Percentiles rank a stretch among this genome's conserved stretches.
phyloP scores from a whole-genome alignment of 1,284 basidiomycete genomes.

The Rhizopogon parksii region DNA sequence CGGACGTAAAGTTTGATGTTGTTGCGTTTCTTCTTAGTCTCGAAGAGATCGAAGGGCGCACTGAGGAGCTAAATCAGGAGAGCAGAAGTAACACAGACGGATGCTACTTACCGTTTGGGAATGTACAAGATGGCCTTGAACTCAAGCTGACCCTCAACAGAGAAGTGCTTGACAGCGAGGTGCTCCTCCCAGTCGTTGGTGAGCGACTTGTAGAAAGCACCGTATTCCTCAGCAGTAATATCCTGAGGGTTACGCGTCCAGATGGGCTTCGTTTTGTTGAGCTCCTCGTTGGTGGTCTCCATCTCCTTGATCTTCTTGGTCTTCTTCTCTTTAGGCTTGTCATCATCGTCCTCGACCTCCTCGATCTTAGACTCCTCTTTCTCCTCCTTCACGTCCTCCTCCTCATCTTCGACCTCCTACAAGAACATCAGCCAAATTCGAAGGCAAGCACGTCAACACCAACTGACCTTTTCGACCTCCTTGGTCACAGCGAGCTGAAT shows the following conservation, averaged over 20 bases:
- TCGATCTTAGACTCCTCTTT: constrained; percentile 69
- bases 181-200: constrained; percentile 99
- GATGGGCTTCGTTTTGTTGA: constrained; percentile 99
- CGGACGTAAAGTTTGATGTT: constrained; percentile 99
- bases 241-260: constrained; percentile 98
- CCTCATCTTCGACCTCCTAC: constrained; percentile 84
- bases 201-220: constrained; percentile 98
- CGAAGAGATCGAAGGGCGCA: constrained; percentile 98
- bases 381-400: constrained; percentile 59
- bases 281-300: constrained; percentile 89
- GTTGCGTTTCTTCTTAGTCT: constrained; percentile 99
- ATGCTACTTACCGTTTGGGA: constrained; percentile 78
- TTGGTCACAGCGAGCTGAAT: constrained; percentile 98
- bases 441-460: neutral
- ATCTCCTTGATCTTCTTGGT: constrained; percentile 95
- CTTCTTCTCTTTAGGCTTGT: constrained; percentile 90
- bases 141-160: constrained; percentile 99
- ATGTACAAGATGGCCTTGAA: constrained; percentile 99
- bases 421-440: constrained; percentile 10
- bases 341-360: constrained; percentile 78
- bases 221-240: constrained; percentile 92
- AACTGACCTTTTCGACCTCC: constrained; percentile 91
- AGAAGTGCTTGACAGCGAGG: constrained; percentile 99
- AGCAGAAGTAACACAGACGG: neutral
- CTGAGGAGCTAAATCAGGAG: constrained; percentile 33